These are phyloP conservation scores for Panellus pusillus DNA, from an alignment of 768 basidiomycete species.

Conservation along the genomic window DNA sequence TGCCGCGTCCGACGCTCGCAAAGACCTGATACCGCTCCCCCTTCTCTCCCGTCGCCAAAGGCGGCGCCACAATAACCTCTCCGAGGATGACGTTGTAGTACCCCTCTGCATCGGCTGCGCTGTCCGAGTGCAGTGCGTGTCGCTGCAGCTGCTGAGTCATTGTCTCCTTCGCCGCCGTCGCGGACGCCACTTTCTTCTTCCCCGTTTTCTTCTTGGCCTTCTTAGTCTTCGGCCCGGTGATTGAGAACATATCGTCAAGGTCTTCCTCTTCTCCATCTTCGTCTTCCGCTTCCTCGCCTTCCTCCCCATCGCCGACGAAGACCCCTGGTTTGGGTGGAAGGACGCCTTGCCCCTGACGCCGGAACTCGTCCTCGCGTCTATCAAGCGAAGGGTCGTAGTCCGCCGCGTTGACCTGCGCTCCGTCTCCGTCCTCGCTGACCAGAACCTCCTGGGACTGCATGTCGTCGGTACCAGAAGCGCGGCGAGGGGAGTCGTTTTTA, in stretches of 20 bases:
- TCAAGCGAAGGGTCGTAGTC: conserved; percentile 47
- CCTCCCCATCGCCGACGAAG: conserved; percentile 41
- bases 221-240: conserved; percentile 31
- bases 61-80: conserved; percentile 60
- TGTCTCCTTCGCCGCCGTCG: background rate
- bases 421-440: conserved; percentile 1
- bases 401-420: conserved; percentile 17
- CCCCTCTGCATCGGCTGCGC: conserved; percentile 91
- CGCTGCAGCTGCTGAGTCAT: conserved; percentile 2
- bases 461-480: background rate
- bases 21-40: conserved; percentile 93
- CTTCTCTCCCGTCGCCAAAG: conserved; percentile 38
- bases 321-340: conserved; percentile 21
- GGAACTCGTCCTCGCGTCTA: conserved; percentile 79
- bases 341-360: conserved; percentile 41
- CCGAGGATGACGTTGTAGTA: conserved; percentile 95
- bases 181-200: no score
- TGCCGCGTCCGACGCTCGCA: conserved; percentile 94
- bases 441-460: background rate
- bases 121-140: conserved; percentile 61
- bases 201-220: background rate
- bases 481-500: conserved; percentile 17
- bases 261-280: conserved; percentile 80
- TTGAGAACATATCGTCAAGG: conserved; percentile 91
- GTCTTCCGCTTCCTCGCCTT: conserved; percentile 52